Base-by-base conservation (phyloP, 768 basidiomycete species). In the Pulveroboletus sp. region DNA sequence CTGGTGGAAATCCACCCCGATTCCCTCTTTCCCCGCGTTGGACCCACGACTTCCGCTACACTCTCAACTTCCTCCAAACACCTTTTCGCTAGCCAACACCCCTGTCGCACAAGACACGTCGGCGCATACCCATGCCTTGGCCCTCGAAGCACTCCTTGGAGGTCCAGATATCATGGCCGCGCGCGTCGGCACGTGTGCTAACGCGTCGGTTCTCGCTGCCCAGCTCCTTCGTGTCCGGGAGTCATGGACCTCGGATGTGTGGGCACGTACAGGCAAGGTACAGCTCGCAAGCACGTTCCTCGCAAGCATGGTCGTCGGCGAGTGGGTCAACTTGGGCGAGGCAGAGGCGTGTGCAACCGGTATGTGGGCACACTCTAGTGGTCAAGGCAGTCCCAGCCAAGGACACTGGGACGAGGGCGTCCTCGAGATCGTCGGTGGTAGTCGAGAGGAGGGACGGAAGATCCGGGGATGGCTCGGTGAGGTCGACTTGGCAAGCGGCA, bases 391-490 rank as follows among this genome's bases (percentile, higher is more conserved):
- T 17, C 32, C 62, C 3, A 76, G 80, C 1, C 21, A 21, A 21
- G 21, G 21, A 21, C 76, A 81, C 53, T 92, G 90, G 90, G 89
- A 92, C 55, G 87, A 89, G 46, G 79, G 73, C 6, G 79, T 88
- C 14, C 69, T 91, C 46, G 86, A 90, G 58, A 82, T 89, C 49
- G 79, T 92, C 18, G 86, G 84, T 35, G 87, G 89, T 0, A 82
- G 79, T 51, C 69, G 81, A 45, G 87, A 89, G 54, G 88, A 88
- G 57, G 87, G 82, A 2, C 70, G 82, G 56, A 71, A 82, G 39
- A 82, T 92, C 39, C 76, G 84, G 57, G 79, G 79, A 4, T 89
- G 89, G 86, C 71, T 93, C 6, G 90, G 89, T n/a, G 87, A 88
- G 30, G 89, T 90, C 9, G 86, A 89, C 58, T 62, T 76, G 31